These are phyloP conservation scores for Mucuna pruriens DNA, from an alignment of 306 rosid genomes.

Conservation along the genomic window DNA sequence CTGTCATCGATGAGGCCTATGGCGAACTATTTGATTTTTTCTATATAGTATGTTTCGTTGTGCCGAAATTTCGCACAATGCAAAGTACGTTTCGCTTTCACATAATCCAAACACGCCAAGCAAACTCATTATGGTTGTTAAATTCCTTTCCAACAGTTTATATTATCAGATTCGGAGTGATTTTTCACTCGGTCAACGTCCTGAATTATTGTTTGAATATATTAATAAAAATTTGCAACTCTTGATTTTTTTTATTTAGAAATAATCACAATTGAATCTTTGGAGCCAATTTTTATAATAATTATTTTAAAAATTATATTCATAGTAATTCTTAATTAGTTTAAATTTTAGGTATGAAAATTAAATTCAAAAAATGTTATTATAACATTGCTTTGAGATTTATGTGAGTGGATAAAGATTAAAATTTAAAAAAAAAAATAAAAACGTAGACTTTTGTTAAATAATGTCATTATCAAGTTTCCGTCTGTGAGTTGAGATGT, in stretches of 20 bases:
- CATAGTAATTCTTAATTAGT: too few species aligned
- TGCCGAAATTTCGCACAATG: neutral
- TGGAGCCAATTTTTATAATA: too few species aligned
- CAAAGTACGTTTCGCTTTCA: neutral
- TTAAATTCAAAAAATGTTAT: too few species aligned
- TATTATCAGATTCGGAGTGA: neutral
- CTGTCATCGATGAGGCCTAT: neutral
- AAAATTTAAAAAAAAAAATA: neutral
- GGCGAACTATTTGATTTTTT: neutral
- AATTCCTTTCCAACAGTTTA: too few species aligned
- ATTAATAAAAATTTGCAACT: too few species aligned
- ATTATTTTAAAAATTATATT: too few species aligned
- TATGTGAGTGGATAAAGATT: neutral
- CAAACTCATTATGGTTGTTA: too few species aligned
- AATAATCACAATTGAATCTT: too few species aligned
- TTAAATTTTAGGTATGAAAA: too few species aligned
- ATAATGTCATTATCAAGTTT: neutral
- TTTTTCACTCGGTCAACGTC: neutral
- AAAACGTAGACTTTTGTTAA: neutral
- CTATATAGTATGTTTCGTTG: neutral
- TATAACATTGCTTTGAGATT: neutral
- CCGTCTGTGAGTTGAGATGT: neutral
- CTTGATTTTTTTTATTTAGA: too few species aligned
- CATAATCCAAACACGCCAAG: conserved; percentile 8
- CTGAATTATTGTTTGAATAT: neutral